Percentiles rank a stretch among this genome's conserved stretches.
Evolutionary conservation across 2,329 filamentous ascomycete genomes (phyloP).

Genomic region (Xylaria sp.): DNA sequence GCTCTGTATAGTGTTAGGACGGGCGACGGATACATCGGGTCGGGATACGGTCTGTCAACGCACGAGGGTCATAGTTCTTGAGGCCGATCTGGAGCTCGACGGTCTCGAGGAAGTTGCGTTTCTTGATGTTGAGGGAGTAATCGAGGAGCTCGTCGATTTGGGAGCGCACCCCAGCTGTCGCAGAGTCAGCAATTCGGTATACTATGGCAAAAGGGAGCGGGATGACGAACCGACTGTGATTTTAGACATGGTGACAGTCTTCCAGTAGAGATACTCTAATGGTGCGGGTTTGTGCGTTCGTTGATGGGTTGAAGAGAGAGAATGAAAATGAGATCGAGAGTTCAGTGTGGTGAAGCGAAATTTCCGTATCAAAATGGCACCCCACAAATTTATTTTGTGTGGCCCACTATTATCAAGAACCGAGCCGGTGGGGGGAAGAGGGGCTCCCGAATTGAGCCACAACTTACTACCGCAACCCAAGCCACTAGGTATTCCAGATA

Average conservation of each 20-base stretch:
- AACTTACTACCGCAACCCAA: background rate
- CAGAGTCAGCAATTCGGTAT: slow-evolving; percentile 42
- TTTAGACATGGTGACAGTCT: slow-evolving; percentile 90
- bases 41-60: background rate
- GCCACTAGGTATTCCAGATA: background rate
- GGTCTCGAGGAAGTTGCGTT: slow-evolving; percentile 97
- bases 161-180: slow-evolving; percentile 55
- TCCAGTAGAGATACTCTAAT: slow-evolving; percentile 84
- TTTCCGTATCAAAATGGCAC: background rate
- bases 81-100: slow-evolving; percentile 90
- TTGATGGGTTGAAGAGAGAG: slow-evolving; percentile 39
- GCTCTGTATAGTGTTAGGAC: slow-evolving; percentile 62
- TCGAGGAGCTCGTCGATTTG: slow-evolving; percentile 92
- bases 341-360: background rate
- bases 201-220: background rate
- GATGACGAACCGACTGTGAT: slow-evolving; percentile 75
- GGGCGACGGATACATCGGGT: background rate
- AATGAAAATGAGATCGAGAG: too few species aligned
- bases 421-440: slow-evolving; percentile 7
- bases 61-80: slow-evolving; percentile 94
- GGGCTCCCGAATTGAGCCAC: background rate
- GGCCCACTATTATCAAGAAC: slow-evolving; percentile 16
- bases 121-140: slow-evolving; percentile 95
- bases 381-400: slow-evolving; percentile 37
- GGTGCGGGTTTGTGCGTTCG: slow-evolving; percentile 70